Conservation (phyloP, 2,329 filamentous ascomycete species). For the Trichoderma pleuroti region DNA sequence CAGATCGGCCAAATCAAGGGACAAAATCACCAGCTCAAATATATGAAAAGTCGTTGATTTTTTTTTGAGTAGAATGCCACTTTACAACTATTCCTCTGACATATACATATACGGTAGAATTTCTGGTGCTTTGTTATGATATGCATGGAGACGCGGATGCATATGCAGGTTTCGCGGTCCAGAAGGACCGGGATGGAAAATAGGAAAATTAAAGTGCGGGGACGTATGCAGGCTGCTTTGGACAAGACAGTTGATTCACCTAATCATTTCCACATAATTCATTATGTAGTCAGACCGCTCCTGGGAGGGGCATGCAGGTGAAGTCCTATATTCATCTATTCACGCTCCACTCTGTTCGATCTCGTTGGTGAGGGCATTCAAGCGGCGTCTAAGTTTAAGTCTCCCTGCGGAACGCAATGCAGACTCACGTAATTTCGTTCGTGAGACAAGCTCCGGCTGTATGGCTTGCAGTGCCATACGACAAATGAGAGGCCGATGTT, state of each 20-base stretch:
- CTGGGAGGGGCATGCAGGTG: not conserved
- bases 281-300: not conserved
- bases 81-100: not conserved
- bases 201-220: not conserved
- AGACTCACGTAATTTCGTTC: not conserved
- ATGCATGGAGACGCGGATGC: not conserved
- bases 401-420: not conserved
- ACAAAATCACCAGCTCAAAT: not conserved
- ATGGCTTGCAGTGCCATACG: not conserved
- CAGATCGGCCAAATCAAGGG: not conserved
- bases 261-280: not conserved
- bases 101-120: not conserved
- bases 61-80: not conserved
- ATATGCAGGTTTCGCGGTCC: not conserved
- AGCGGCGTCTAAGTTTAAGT: not conserved
- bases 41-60: no score
- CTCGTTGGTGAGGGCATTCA: not conserved
- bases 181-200: not conserved
- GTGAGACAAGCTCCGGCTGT: not conserved
- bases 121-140: not conserved
- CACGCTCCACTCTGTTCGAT: not conserved
- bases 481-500: not conserved
- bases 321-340: not conserved
- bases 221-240: not conserved
- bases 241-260: not conserved